phyloP scores from a whole-genome alignment of 2,329 filamentous ascomycete species.

The Scedosporium dehoogii region DNA sequence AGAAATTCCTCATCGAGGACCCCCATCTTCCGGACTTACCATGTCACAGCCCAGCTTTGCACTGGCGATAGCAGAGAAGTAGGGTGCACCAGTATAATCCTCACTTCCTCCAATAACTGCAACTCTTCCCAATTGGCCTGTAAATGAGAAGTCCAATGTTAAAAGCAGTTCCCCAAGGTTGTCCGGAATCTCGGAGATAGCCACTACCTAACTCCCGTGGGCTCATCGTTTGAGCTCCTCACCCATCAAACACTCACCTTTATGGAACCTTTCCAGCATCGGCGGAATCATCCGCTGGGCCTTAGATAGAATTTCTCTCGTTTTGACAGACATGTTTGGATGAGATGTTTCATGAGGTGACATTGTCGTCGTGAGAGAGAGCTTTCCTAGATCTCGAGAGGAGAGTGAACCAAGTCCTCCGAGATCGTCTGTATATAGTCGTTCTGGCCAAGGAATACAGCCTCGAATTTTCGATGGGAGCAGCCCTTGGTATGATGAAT shows the following conservation, averaged over 20 bases:
- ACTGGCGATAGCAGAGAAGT: conserved; percentile 96
- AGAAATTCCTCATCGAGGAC: too few species aligned
- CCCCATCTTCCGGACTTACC: conserved; percentile 37
- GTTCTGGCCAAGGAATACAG: too few species aligned
- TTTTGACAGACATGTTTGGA: conserved; percentile 50
- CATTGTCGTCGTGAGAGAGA: conserved; percentile 1
- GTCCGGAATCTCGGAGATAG: background rate
- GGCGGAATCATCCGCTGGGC: conserved; percentile 88
- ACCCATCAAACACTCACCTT: conserved; percentile 47
- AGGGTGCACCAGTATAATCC: conserved; percentile 94
- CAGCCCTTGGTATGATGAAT: too few species aligned
- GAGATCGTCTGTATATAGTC: background rate
- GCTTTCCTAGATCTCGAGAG: background rate
- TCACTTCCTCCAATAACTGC: conserved; percentile 91
- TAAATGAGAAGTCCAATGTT: background rate
- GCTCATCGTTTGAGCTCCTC: too few species aligned
- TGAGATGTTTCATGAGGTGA: background rate
- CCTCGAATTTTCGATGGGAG: too few species aligned
- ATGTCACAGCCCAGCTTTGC: conserved; percentile 84
- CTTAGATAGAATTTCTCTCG: conserved; percentile 66
- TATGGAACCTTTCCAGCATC: conserved; percentile 92
- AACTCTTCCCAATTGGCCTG: conserved; percentile 84
- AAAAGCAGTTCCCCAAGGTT: background rate
- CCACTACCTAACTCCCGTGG: too few species aligned
- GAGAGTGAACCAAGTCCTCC: background rate